Percentiles rank a stretch among this genome's conserved stretches.
Conservation (phyloP, 2,329 filamentous ascomycete species). For the Curvularia verruculosa region DNA sequence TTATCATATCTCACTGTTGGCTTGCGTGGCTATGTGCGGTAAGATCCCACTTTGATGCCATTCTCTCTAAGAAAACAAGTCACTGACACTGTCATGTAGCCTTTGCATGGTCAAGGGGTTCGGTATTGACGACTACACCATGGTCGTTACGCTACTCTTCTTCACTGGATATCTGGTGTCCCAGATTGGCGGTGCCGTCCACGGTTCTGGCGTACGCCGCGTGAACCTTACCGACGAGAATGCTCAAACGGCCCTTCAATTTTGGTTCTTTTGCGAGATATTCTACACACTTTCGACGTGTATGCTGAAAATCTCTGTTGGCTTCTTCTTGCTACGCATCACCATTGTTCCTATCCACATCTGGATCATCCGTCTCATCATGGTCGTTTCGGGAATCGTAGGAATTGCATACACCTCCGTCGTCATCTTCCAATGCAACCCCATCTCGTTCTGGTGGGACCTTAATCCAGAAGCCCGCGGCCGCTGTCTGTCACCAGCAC, state of each 20-base stretch:
- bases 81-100: slow-evolving; percentile 18
- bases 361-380: slow-evolving; percentile 55
- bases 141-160: slow-evolving; percentile 47
- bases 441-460: slow-evolving; percentile 59
- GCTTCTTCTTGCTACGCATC: slow-evolving; percentile 59
- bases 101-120: slow-evolving; percentile 46
- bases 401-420: slow-evolving; percentile 58
- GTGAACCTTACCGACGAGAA: slow-evolving; percentile 36
- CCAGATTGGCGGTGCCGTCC: slow-evolving; percentile 44
- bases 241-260: slow-evolving; percentile 39
- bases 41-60: slow-evolving; percentile 14
- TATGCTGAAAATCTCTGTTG: slow-evolving; percentile 58
- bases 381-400: slow-evolving; percentile 52
- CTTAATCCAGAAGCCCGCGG: slow-evolving; percentile 44
- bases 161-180: slow-evolving; percentile 45
- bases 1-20: slow-evolving; percentile 48
- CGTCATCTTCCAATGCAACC: slow-evolving; percentile 59
- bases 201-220: slow-evolving; percentile 48
- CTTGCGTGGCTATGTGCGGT: slow-evolving; percentile 48
- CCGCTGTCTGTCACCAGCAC: slow-evolving; percentile 49
- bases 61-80: neutral
- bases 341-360: slow-evolving; percentile 53
- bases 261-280: slow-evolving; percentile 62
- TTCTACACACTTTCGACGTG: slow-evolving; percentile 58
- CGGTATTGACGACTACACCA: slow-evolving; percentile 50